phyloP scores from a whole-genome alignment of 441 rosid species.

The Geranium incanum region DNA sequence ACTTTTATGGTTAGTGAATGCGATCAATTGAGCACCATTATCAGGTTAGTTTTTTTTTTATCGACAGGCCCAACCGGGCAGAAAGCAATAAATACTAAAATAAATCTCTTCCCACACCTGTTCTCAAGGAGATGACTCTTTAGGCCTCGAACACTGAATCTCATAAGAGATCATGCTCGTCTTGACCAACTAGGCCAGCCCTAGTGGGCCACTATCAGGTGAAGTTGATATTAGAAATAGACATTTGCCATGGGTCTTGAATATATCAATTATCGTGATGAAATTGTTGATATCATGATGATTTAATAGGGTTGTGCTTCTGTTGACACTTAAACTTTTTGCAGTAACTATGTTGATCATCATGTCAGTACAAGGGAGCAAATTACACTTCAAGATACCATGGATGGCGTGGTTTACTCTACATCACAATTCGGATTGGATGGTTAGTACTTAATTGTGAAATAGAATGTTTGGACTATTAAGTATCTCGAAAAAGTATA shows the following conservation, averaged over 20 bases:
- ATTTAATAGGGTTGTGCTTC: constrained; percentile 39
- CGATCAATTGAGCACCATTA: background rate
- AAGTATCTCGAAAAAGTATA: background rate
- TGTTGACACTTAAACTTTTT: constrained; percentile 23
- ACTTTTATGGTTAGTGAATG: background rate
- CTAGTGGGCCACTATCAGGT: constrained; percentile 57
- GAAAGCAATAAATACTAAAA: no score
- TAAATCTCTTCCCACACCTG: no score
- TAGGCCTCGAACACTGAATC: constrained; percentile 42
- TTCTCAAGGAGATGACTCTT: constrained; percentile 52
- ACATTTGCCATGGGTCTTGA: background rate
- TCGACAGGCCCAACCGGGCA: no score
- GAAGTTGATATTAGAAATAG: constrained; percentile 19
- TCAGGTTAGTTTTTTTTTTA: background rate
- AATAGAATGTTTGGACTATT: constrained; percentile 17
- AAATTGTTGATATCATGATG: constrained; percentile 11
- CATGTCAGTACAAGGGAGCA: constrained; percentile 95
- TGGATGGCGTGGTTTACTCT: constrained; percentile 92
- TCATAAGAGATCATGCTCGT: constrained; percentile 85
- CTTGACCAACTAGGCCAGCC: no score
- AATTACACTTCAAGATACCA: constrained; percentile 94
- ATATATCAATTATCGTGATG: background rate
- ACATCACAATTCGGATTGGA: constrained; percentile 95
- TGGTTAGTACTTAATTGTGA: constrained; percentile 49
- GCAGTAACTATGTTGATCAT: constrained; percentile 94